Evolutionary conservation across 805 yeast species (phyloP).

Genomic region (Kazachstania martiniae): DNA sequence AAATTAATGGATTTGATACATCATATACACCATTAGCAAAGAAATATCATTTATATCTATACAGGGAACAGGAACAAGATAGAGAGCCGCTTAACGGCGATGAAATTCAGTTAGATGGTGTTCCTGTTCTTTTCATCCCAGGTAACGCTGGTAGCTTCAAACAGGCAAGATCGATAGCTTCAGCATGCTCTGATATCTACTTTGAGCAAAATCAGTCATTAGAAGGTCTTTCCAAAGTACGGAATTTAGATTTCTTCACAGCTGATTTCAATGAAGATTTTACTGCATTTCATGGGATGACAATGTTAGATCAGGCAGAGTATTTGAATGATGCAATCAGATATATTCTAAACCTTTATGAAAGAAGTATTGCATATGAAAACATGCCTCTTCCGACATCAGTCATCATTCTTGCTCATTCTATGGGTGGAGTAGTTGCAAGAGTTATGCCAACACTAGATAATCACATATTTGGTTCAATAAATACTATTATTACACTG

Average conservation of each 20-base stretch:
- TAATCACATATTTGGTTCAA: constrained; percentile 58
- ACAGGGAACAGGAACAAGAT: constrained; percentile 74
- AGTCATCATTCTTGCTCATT: constrained; percentile 77
- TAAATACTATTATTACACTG: constrained; percentile 74
- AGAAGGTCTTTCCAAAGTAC: constrained; percentile 22
- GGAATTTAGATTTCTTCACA: constrained; percentile 70
- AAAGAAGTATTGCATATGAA: constrained; percentile 13
- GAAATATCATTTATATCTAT: constrained; percentile 75
- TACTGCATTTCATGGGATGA: constrained; percentile 92
- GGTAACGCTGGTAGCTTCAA: constrained; percentile 94
- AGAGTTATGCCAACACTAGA: constrained; percentile 73
- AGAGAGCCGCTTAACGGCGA: constrained; percentile 35
- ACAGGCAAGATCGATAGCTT: constrained; percentile 88
- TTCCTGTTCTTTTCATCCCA: constrained; percentile 88
- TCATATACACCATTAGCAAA: constrained; percentile 44
- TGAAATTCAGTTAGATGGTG: constrained; percentile 43
- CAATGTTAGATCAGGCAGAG: constrained; percentile 88
- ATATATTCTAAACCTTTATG: constrained; percentile 63
- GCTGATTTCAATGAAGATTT: constrained; percentile 94
- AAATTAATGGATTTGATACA: constrained; percentile 65
- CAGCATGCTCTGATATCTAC: constrained; percentile 54
- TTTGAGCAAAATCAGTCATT: constrained; percentile 29
- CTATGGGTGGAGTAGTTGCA: constrained; percentile 97
- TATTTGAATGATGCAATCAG: constrained; percentile 78
- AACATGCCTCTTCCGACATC: constrained; percentile 42